Evolutionary conservation across 441 rosid genomes (phyloP).

Genomic region (Kokia cookei): DNA sequence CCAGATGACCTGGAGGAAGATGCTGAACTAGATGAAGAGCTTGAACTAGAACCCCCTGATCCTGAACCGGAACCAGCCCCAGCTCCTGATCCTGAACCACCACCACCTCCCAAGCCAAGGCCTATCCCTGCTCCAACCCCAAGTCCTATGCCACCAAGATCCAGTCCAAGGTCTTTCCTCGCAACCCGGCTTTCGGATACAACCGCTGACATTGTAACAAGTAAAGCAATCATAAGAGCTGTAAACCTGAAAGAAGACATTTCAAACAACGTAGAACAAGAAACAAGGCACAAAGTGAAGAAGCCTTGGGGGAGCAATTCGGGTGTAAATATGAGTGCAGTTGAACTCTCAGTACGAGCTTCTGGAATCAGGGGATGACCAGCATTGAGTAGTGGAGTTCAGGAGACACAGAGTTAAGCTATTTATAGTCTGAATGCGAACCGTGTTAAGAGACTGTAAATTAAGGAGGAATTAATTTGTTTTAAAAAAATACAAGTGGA

Average conservation of each 20-base stretch:
- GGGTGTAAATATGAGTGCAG: background rate
- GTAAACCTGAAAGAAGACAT: background rate
- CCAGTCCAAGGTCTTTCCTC: slow-evolving; percentile 54
- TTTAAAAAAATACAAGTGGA: background rate
- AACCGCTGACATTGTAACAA: slow-evolving; percentile 26
- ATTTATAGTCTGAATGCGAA: background rate
- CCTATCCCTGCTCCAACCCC: slow-evolving; percentile 61
- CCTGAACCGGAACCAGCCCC: slow-evolving; percentile 35
- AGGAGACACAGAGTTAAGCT: background rate
- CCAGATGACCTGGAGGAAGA: slow-evolving; percentile 43
- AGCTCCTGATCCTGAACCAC: slow-evolving; percentile 54
- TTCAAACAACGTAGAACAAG: background rate
- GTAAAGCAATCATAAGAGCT: slow-evolving; percentile 21
- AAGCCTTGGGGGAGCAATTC: background rate
- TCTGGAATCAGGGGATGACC: background rate
- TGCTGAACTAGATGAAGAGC: slow-evolving; percentile 45
- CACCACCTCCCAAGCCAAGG: slow-evolving; percentile 46
- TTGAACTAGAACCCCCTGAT: slow-evolving; percentile 36
- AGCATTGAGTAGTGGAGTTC: background rate
- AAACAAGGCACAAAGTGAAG: background rate
- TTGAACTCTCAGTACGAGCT: background rate
- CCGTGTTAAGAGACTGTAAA: background rate
- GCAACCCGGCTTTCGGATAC: slow-evolving; percentile 46
- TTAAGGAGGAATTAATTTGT: background rate
- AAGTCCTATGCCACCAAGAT: slow-evolving; percentile 45